These are phyloP conservation scores for Aspergillus bridgeri DNA, from an alignment of 495 filamentous ascomycete species.

Conservation along the genomic window DNA sequence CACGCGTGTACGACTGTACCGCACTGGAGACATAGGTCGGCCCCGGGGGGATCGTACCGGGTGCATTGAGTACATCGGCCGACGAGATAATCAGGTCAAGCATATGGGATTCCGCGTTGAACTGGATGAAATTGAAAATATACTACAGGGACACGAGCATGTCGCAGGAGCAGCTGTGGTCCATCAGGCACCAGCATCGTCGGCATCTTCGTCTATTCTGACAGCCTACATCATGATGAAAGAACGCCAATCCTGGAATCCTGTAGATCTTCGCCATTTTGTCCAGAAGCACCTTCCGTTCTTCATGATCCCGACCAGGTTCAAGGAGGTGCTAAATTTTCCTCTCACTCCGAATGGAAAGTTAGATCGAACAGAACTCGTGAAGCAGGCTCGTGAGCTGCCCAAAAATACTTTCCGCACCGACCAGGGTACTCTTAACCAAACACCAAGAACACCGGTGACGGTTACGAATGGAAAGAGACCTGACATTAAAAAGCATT, in stretches of 20 bases:
- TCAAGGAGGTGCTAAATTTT: neutral
- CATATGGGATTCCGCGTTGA: neutral
- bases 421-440: no score
- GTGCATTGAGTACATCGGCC: slow-evolving; percentile 7
- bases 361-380: neutral
- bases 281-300: neutral
- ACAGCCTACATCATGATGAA: neutral
- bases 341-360: neutral
- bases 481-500: no score
- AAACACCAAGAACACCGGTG: no score
- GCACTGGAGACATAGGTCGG: neutral
- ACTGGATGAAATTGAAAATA: neutral
- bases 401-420: no score
- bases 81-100: slow-evolving; percentile 6
- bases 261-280: neutral
- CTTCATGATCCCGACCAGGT: neutral
- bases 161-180: neutral
- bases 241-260: neutral
- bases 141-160: neutral
- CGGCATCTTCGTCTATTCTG: no score
- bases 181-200: no score
- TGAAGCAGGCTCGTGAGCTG: no score
- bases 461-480: no score
- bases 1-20: neutral
- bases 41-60: neutral